Conservation (phyloP, 108 stramenopile genomes). For the Discostella stelligeroides region DNA sequence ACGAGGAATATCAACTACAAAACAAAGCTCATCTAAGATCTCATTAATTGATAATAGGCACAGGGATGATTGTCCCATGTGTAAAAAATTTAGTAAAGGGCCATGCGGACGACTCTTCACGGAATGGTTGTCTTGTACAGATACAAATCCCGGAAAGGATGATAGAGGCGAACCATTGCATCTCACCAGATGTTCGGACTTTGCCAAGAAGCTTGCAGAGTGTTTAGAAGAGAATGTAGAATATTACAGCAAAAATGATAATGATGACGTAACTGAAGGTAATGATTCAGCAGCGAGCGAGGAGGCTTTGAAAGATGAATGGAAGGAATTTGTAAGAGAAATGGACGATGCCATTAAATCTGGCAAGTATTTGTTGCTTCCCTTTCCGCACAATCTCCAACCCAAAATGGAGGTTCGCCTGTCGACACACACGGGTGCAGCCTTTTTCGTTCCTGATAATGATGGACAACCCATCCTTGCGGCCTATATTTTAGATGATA, state of each 20-base stretch:
- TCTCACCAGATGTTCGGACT: constrained; percentile 34
- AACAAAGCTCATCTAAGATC: neutral
- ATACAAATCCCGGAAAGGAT: constrained; percentile 49
- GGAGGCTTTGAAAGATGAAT: constrained; percentile 34
- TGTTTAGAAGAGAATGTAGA: constrained; percentile 45
- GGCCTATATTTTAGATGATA: constrained; percentile 57
- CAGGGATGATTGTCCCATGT: constrained; percentile 60
- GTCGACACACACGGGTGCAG: constrained; percentile 40
- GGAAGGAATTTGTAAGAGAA: constrained; percentile 45
- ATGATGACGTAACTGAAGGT: constrained; percentile 16
- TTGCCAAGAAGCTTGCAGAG: constrained; percentile 41
- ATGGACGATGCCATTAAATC: constrained; percentile 43
- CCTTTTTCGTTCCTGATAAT: constrained; percentile 31
- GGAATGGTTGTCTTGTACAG: constrained; percentile 53
- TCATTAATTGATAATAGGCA: neutral
- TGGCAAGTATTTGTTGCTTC: constrained; percentile 16
- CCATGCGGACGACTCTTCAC: constrained; percentile 56
- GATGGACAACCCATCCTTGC: constrained; percentile 33
- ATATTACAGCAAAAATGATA: constrained; percentile 43
- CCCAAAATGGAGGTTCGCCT: constrained; percentile 46
- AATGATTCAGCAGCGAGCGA: constrained; percentile 5
- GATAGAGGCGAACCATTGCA: constrained; percentile 43
- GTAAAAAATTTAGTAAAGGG: constrained; percentile 56
- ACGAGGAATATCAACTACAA: neutral
- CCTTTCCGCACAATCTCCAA: constrained; percentile 39